Evolutionary conservation across 1,284 basidiomycete species (phyloP).

Genomic region (Hemileia vastatrix): DNA sequence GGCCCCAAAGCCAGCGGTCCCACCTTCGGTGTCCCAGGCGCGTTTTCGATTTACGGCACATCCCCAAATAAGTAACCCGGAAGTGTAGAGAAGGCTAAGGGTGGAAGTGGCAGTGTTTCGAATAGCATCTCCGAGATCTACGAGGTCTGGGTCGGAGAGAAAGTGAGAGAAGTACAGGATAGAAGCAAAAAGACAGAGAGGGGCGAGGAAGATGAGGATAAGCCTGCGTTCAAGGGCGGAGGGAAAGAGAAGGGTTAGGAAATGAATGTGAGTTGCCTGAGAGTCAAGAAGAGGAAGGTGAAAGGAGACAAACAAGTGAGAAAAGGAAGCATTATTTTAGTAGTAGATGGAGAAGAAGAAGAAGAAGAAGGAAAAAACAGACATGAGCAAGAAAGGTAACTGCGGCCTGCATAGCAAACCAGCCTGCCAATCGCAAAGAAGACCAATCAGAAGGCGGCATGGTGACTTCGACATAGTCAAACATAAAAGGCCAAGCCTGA

Average conservation of each 20-base stretch:
- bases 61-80: constrained; percentile 85
- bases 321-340: not conserved
- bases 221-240: constrained; percentile 81
- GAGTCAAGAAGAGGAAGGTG: constrained; percentile 4
- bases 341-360: not conserved
- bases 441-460: constrained; percentile 67
- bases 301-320: constrained; percentile 1
- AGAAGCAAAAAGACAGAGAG: constrained; percentile 6
- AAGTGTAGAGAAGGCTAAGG: constrained; percentile 83
- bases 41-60: constrained; percentile 74
- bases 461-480: constrained; percentile 65
- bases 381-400: constrained; percentile 24
- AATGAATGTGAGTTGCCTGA: constrained; percentile 94
- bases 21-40: constrained; percentile 69
- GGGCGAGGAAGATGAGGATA: constrained; percentile 65
- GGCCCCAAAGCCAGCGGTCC: constrained; percentile 84
- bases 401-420: constrained; percentile 50
- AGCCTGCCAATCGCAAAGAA: constrained; percentile 60
- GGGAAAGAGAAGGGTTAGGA: constrained; percentile 88
- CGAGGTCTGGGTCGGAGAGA: constrained; percentile 49
- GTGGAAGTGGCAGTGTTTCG: constrained; percentile 93
- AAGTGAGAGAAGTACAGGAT: constrained; percentile 71
- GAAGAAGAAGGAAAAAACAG: constrained; percentile 1
- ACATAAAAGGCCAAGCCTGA: constrained; percentile 81
- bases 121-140: constrained; percentile 62